These are phyloP conservation scores for Gleditsia sinensis DNA, from an alignment of 306 rosid genomes.

Conservation along the genomic window DNA sequence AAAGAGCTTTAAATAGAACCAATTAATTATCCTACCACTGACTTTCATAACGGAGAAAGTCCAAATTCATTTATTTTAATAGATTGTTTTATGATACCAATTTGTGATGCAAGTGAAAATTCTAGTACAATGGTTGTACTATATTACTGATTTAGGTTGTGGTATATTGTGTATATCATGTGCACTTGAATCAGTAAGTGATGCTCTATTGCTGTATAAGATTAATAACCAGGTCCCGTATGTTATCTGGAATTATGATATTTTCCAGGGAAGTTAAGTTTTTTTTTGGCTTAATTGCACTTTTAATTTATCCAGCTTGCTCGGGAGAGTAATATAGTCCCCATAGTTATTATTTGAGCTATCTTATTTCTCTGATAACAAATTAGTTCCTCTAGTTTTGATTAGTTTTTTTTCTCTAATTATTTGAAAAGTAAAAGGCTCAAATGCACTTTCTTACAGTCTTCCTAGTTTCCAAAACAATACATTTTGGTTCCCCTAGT, in stretches of 20 bases:
- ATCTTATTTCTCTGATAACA: not conserved
- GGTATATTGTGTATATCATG: not conserved
- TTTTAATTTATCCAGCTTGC: not conserved
- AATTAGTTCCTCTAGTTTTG: not conserved
- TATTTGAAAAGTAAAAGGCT: not conserved
- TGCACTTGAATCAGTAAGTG: not conserved
- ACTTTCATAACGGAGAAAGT: not conserved
- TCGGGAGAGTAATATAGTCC: not conserved
- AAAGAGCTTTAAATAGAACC: not conserved
- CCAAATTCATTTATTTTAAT: not conserved
- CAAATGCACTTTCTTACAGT: not conserved
- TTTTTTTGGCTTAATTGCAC: not conserved
- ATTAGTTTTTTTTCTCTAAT: not conserved
- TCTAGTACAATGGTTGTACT: not conserved
- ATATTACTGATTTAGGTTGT: not conserved
- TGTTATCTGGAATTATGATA: not conserved
- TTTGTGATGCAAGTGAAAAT: slow-evolving; percentile 8
- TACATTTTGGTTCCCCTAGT: not conserved
- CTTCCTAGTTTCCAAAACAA: not conserved
- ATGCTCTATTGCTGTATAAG: not conserved
- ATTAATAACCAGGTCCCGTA: not conserved
- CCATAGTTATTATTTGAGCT: not conserved
- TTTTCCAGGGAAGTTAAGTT: slow-evolving; percentile 22
- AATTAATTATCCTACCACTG: not conserved
- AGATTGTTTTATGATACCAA: not conserved